A percentile compares a stretch with the other conserved stretches of the same genome.
These are phyloP conservation scores for Colletotrichum sp. DNA, from an alignment of 2,329 filamentous ascomycete genomes.

Conservation along the genomic window DNA sequence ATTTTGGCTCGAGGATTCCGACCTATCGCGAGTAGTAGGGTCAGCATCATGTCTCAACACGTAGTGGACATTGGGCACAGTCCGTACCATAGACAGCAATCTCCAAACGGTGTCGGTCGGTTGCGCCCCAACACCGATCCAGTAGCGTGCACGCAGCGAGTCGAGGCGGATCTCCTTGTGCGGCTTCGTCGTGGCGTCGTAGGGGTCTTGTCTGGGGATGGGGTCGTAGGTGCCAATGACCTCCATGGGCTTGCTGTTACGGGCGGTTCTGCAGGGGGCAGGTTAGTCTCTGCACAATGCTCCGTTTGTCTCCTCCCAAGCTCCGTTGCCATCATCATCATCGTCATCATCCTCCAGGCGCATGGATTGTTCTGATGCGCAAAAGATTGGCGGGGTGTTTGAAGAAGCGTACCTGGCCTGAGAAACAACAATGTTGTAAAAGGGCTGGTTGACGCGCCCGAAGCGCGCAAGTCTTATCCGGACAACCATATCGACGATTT, in stretches of 20 bases:
- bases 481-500: slow-evolving; percentile 73
- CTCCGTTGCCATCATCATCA: neutral
- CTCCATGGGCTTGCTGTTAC: slow-evolving; percentile 88
- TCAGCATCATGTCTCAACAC: neutral
- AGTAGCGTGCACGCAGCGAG: slow-evolving; percentile 82
- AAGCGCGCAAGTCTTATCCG: slow-evolving; percentile 94
- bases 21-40: slow-evolving; percentile 29
- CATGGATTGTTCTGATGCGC: neutral
- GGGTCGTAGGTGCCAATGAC: slow-evolving; percentile 84
- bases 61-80: neutral
- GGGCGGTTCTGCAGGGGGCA: slow-evolving; percentile 68
- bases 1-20: slow-evolving; percentile 44
- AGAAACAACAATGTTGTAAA: slow-evolving; percentile 97
- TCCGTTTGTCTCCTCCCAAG: neutral
- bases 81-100: slow-evolving; percentile 76
- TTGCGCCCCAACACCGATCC: slow-evolving; percentile 96
- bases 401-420: slow-evolving; percentile 75
- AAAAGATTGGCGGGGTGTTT: neutral
- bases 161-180: slow-evolving; percentile 95
- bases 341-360: neutral
- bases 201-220: slow-evolving; percentile 65
- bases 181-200: slow-evolving; percentile 67
- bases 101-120: slow-evolving; percentile 90
- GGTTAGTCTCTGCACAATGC: neutral
- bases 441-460: slow-evolving; percentile 83